Base-by-base conservation (phyloP, 768 basidiomycete species). In the Pleurotus djamor region DNA sequence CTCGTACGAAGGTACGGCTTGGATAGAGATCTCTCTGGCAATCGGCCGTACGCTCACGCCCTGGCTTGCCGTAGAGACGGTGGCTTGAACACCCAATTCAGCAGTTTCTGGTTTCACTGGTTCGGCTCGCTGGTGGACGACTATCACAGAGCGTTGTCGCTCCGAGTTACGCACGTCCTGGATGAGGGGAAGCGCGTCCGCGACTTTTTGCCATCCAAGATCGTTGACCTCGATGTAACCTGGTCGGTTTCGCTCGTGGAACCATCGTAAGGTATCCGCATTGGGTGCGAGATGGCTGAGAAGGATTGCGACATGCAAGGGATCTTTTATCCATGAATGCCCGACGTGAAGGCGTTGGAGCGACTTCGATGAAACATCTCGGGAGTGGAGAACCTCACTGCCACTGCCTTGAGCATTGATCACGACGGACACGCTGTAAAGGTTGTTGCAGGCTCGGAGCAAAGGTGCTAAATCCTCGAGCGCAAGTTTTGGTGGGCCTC, bases 251-350 rank as follows among this genome's bases (percentile, higher is more conserved):
- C 86, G 88, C 66, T 90, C 89, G 65, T 87, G 84, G 78, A 91
- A 91, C 83, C 83, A 91, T 70, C 86, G 88, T 54, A 92, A 70
- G 32, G 72, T 76, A 67, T 91, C 88, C 48, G 91, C 76, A 66
- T 78, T 75, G 41, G 91, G 89, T n/a, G 86, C 83, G 55, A 92
- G 72, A 69, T 92, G 90, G 71, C 90, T 92, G 61, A 92, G 79
- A 59, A 89, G 79, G 64, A 92, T 85, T 33, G 88, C 79, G 17
- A 83, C 76, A 59, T 85, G 85, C 59, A 92, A 79, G n/a, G 86
- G 81, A 65, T 92, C 88, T 58, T 74, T 73, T 58, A 85, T 78
- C 80, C 83, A 86, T 41, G 90, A 92, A 71, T 92, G 88, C 16
- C 91, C 89, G 49, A 91, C 78, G 69, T 91, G 85, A 50, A 92